Conservation (phyloP, 305 asterid genomes). For the Ilex paraguariensis region DNA sequence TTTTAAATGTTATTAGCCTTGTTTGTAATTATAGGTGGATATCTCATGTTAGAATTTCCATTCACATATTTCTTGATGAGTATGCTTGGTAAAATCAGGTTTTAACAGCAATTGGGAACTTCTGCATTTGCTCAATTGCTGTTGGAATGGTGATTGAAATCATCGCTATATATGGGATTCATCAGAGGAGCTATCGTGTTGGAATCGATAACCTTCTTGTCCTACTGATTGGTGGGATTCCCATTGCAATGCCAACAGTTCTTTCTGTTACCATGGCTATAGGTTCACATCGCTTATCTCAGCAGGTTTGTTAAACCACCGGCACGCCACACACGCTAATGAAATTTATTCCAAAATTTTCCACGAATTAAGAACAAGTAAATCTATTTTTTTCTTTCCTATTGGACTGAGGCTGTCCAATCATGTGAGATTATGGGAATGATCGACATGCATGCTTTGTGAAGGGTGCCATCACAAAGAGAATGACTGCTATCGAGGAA, state of each 20-base stretch:
- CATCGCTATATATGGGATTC: neutral
- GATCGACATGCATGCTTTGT: neutral
- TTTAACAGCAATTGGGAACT: neutral
- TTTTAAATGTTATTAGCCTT: too few relatives aligned
- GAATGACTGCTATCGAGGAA: neutral
- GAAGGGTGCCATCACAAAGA: constrained; percentile 1
- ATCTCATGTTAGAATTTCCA: too few relatives aligned
- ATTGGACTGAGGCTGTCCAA: too few relatives aligned
- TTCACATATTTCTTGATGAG: too few relatives aligned
- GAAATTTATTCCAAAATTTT: too few relatives aligned
- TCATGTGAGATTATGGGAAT: too few relatives aligned
- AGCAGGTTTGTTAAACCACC: neutral
- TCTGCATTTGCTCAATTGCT: neutral
- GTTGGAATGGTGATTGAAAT: neutral
- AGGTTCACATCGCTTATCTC: neutral
- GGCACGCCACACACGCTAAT: neutral
- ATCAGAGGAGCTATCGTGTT: neutral
- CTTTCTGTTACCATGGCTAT: constrained; percentile 2
- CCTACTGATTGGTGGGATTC: constrained; percentile 1
- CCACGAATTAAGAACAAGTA: neutral
- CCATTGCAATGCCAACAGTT: constrained; percentile 1
- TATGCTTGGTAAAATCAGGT: neutral
- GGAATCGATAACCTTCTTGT: neutral
- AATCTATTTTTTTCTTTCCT: too few relatives aligned
- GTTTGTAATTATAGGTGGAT: too few relatives aligned